Base-by-base conservation (phyloP, 2,329 filamentous ascomycete species). In the Hypoxylon sp. region DNA sequence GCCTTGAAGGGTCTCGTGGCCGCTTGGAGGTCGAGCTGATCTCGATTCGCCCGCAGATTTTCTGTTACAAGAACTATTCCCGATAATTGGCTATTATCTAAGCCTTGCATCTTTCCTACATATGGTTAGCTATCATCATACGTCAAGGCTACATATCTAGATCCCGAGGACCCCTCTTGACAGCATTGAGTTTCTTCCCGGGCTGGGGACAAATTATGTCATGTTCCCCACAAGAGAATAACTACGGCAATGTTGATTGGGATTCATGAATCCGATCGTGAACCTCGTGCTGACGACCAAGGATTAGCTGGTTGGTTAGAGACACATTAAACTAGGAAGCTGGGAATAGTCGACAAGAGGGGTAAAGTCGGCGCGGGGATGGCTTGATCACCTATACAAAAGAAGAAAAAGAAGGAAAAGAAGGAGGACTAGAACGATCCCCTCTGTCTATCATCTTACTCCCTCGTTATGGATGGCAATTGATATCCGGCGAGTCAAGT, bases 131-230 rank as follows among this genome's bases (percentile, higher is more conserved):
- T 27, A 29, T 31, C 39, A 60, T 53, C 62, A 56, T 57, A 68
- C 58, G 61, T 62, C 62, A 68, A 70, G 61, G 61, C 68, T 68
- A 61, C 37, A 52, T 70, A 67, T 56, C 66, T 56, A 67, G 46
- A 62, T 69, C 62, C 66, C 61, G 63, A 65, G 47, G 54, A 31
- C 60, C 66, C 69, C 67, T 61, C 60, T 50, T 52, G 51, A 62
- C 56, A 69, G 60, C 46, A 44, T 61, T 58, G 47, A 35, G 19
- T 31, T 53, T 52, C 56, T 61, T 48, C 54, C 63, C 53, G 54
- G 51, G 46, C 42, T 67, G 61, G 61, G 44, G 50, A 54, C 57
- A 31, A 62, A 67, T 69, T 71, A 69, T 69, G 69, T 71, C 69
- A 71, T 71, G 51, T 54, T 51, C 63, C 17, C 63, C 67, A 67